A percentile compares a stretch with the other conserved stretches of the same genome.
phyloP scores from a whole-genome alignment of 2,329 filamentous ascomycete genomes.

The Onygenales sp. region DNA sequence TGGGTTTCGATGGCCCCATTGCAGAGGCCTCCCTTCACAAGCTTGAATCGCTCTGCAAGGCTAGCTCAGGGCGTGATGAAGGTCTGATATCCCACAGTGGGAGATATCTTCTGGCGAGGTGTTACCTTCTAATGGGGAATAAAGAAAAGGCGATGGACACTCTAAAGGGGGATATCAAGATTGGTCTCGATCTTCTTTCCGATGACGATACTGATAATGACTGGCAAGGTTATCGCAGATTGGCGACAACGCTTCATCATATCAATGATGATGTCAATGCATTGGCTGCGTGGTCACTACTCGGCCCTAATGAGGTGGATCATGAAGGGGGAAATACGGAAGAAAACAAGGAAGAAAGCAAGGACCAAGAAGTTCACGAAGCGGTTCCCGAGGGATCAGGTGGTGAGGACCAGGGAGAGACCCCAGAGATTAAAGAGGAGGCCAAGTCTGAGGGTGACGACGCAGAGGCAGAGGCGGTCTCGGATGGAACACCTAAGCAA shows the following conservation, averaged over 20 bases:
- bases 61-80: not conserved
- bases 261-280: conserved; percentile 18
- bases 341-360: not conserved
- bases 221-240: conserved; percentile 14
- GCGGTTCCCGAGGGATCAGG: no score
- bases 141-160: conserved; percentile 13
- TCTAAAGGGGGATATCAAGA: conserved; percentile 14
- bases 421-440: not conserved
- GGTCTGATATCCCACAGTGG: not conserved
- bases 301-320: conserved; percentile 10
- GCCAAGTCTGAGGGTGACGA: not conserved
- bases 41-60: conserved; percentile 5
- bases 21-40: conserved; percentile 6
- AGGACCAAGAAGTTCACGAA: not conserved
- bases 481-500: conserved; percentile 1
- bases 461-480: not conserved
- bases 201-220: conserved; percentile 21
- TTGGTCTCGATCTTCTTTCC: conserved; percentile 19
- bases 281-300: conserved; percentile 20
- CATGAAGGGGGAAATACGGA: not conserved
- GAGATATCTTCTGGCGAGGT: conserved; percentile 6
- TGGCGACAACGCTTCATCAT: conserved; percentile 15
- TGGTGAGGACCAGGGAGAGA: not conserved
- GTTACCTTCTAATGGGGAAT: conserved; percentile 13
- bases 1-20: conserved; percentile 2